Percentiles rank a stretch among this genome's conserved stretches.
phyloP scores from a whole-genome alignment of 2,329 filamentous ascomycete genomes.

The Sclerotinia trifoliorum region DNA sequence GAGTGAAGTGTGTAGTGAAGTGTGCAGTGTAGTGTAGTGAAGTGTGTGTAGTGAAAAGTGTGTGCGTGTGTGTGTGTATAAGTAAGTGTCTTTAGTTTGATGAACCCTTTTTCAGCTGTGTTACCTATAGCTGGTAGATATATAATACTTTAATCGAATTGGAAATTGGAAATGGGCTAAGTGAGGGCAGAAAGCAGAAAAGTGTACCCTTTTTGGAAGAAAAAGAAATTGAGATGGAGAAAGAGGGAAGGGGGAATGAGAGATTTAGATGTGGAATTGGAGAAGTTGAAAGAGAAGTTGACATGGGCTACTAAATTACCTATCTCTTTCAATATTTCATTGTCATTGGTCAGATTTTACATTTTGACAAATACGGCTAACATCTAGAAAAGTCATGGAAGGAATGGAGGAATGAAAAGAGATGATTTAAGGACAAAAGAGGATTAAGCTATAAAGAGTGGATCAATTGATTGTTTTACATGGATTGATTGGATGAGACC shows the following conservation, averaged over 20 bases:
- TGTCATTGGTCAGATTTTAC: neutral
- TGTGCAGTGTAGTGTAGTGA: neutral
- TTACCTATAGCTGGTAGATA: neutral
- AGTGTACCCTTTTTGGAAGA: neutral
- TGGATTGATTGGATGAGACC: neutral
- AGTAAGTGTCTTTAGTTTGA: neutral
- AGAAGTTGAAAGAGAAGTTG: constrained; percentile 15
- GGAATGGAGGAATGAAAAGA: neutral
- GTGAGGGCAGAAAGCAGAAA: neutral
- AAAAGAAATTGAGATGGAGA: neutral
- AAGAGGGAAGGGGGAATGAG: neutral
- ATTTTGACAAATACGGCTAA: neutral
- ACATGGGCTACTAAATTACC: neutral
- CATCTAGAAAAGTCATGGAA: constrained; percentile 4
- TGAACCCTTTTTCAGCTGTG: neutral
- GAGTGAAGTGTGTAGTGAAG: too few relatives aligned
- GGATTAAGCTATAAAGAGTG: neutral
- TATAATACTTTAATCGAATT: neutral
- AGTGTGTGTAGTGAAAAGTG: too few relatives aligned
- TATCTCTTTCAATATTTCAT: neutral
- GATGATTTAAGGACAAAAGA: neutral
- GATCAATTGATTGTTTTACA: neutral
- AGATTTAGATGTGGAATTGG: neutral
- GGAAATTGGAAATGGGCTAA: neutral
- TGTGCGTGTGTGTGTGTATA: too few relatives aligned